Conservation (phyloP, 2,329 filamentous ascomycete genomes). For the Cordyceps tenuipes region DNA sequence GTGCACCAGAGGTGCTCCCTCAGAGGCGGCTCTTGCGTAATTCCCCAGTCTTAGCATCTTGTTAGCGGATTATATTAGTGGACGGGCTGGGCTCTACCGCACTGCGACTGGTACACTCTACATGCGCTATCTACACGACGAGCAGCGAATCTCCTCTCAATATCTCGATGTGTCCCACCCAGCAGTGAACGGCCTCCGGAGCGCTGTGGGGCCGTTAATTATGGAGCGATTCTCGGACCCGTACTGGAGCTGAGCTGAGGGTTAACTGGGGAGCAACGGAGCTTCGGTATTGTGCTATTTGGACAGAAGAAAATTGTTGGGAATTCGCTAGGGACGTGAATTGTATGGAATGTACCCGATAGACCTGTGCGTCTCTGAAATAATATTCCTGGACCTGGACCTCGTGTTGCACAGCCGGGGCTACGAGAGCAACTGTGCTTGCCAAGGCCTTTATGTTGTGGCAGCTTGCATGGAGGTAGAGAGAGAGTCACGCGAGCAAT, state of each 20-base stretch:
- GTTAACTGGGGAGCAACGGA: background rate
- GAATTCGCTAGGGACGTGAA: background rate
- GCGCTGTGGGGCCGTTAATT: background rate
- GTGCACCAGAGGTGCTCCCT: slow-evolving; percentile 1
- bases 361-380: background rate
- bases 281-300: background rate
- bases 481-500: background rate
- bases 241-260: background rate
- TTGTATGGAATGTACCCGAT: background rate
- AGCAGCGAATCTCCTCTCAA: background rate
- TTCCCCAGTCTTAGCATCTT: background rate
- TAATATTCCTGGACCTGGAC: no score
- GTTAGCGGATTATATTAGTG: background rate
- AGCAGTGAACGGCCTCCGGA: background rate
- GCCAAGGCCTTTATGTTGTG: no score
- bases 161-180: no score
- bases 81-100: background rate
- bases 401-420: no score
- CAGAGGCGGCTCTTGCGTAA: background rate
- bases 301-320: background rate
- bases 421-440: no score
- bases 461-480: no score
- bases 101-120: no score
- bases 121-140: no score
- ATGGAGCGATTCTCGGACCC: background rate